Base-by-base conservation (phyloP, 148 eudicot genomes). In the Limonium bicolor region DNA sequence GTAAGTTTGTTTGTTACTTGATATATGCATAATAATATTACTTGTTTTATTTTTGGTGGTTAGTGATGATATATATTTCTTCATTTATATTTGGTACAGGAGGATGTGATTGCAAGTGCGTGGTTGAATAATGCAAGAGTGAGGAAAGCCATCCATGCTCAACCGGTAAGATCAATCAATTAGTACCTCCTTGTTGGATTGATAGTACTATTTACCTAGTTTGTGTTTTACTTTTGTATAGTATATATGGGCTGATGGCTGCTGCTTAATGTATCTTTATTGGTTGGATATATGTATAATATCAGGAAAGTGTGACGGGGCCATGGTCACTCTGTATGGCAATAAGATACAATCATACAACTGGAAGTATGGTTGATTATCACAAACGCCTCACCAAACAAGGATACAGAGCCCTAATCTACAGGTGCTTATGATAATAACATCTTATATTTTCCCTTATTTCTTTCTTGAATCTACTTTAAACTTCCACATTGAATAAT, bases 301-400 rank as follows among this genome's bases (percentile, higher is more conserved):
- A n/a, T 32, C 55, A 69, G 74, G 56, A 46, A 48, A 60, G 37
- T 13, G 40, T 22, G 47, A 60, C 16, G 20, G 74, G 75, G 7
- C 32, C 53, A 10, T 69, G 75, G 75, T 36, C 66, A 42, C 48
- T 69, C 47, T 69, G 75, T 42, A 56, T 61, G 63, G 48, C 42
- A 20, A 46, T 53, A 0, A 15, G 29, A 7, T 69, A 35, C 29
- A 27, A 42, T 24, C 70, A 64, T 43, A 70, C 64, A 27, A 58
- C 70, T 36, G 75, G 75, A 22, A 63, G 75, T 40, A 69, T 69
- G 70, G 56, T 69, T 16, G 41, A 64, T 13, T 64, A 64, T 21
- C 75, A 69, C 60, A 65, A 14, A 22, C 60, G 56, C 56, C 67
- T 69, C 36, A 69, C 75, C 37, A 3, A 63, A 43, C 66, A 60